Base-by-base conservation (phyloP, 176 grass and related monocot species). In the Urochloa ruziziensis region DNA sequence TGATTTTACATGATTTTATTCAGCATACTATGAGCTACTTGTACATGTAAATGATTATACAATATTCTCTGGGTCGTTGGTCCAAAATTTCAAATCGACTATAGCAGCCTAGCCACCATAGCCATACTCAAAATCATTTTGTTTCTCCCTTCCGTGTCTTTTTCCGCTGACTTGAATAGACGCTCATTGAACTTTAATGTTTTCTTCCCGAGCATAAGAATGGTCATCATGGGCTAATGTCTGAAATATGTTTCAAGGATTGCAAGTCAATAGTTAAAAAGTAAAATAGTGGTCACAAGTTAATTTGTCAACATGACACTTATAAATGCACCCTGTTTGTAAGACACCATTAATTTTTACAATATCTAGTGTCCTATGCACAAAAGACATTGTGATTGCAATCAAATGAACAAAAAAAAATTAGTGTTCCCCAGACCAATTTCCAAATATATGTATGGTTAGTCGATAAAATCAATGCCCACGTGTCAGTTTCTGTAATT, bases 211-310 rank as follows among this genome's bases (percentile, higher is more conserved):
- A 16, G 90, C 89, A 83, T 92, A 97, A 16, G 94, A 90, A 78
- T 86, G 86, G 3, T 27, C 75, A 56, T 94, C 94, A 68, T 97
- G 94, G 3, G 81, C 92, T 35, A 97, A 90, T 7, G 90, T 91
- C 94, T 94, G 78, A 67, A 77, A 87, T 28, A 75, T 59, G 37
- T 39, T 63, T 36, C 77, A 24, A 80, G 16, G 59, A 82, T 78
- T 10, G 39, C 43, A 76, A 78, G 53, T 44, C 16, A 19, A 75
- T 48, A 74, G 51, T 46, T 63, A 89, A 77, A 49, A 36, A 59
- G 40, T 6, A 70, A 70, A 72, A 52, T 52, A 34, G 43, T 28
- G 19, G 57, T 33, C 57, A 47, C 29, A 32, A 74, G 28, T 73
- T 25, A 58, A 58, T 58, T 58, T 25, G 23, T 25, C 2, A 3